Percentiles rank a stretch among this genome's conserved stretches.
Conservation (phyloP, 2,329 filamentous ascomycete species). For the Pseudocercospora vitis region DNA sequence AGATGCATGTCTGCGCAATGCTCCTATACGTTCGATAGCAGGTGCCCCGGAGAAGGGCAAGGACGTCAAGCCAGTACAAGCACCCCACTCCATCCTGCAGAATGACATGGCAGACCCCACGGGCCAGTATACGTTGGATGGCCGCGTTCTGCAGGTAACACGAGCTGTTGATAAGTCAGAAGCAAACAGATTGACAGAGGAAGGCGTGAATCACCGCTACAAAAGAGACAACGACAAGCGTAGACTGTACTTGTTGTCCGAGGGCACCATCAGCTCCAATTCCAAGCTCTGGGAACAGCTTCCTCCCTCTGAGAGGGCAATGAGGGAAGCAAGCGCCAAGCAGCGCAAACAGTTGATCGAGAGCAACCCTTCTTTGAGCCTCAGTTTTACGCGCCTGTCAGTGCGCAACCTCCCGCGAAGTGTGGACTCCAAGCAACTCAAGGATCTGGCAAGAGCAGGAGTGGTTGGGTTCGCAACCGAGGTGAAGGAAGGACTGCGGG, state of each 20-base stretch:
- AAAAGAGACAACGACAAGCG: constrained; percentile 83
- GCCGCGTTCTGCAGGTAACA: constrained; percentile 79
- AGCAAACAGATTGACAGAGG: constrained; percentile 72
- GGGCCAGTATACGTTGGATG: constrained; percentile 86
- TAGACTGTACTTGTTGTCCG: constrained; percentile 79
- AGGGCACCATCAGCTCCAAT: constrained; percentile 77
- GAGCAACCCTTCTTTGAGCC: constrained; percentile 81
- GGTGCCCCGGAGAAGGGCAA: constrained; percentile 31
- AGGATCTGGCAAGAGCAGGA: constrained; percentile 86
- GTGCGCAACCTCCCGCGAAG: constrained; percentile 86
- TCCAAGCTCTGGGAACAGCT: constrained; percentile 76
- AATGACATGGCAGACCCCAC: constrained; percentile 78
- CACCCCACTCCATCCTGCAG: constrained; percentile 81
- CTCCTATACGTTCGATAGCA: constrained; percentile 58
- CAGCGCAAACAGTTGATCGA: constrained; percentile 90
- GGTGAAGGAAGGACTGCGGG: constrained; percentile 73
- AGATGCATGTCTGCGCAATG: constrained; percentile 70
- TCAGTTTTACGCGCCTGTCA: constrained; percentile 86
- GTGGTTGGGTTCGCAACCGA: constrained; percentile 92
- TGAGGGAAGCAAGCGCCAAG: constrained; percentile 81
- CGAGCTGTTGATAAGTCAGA: constrained; percentile 82
- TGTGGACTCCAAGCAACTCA: constrained; percentile 82
- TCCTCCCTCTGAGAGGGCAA: constrained; percentile 74
- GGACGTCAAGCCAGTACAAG: constrained; percentile 32
- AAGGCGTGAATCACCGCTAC: constrained; percentile 62